A percentile compares a stretch with the other conserved stretches of the same genome.
Evolutionary conservation across 768 basidiomycete species (phyloP).

Genomic region (Tylopilus rubrobrunneus): DNA sequence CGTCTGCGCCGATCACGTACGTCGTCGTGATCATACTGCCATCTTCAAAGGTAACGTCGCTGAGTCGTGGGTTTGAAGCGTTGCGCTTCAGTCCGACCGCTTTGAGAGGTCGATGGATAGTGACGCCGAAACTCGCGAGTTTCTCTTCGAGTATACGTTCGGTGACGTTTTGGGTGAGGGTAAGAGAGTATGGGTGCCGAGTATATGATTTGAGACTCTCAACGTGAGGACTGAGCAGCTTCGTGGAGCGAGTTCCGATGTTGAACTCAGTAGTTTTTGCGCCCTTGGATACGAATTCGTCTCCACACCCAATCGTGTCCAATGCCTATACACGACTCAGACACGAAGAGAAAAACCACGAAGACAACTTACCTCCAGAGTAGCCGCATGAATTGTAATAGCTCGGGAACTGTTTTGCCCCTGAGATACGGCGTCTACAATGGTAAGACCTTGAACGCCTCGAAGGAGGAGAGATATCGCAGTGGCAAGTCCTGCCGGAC

Average conservation of each 20-base stretch:
- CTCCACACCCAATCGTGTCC: constrained; percentile 41
- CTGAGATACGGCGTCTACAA: constrained; percentile 38
- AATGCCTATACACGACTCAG: constrained; percentile 40
- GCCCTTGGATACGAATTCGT: constrained; percentile 36
- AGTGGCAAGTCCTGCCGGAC: constrained; percentile 44
- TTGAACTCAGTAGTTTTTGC: constrained; percentile 18
- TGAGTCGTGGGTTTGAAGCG: neutral
- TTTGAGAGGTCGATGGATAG: neutral
- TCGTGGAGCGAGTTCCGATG: constrained; percentile 15
- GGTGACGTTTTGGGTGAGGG: neutral
- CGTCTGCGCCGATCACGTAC: constrained; percentile 40
- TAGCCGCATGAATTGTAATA: constrained; percentile 45
- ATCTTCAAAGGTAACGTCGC: neutral
- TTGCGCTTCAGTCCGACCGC: neutral
- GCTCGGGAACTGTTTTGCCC: constrained; percentile 42
- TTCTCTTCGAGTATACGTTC: constrained; percentile 29
- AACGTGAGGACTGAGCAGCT: neutral
- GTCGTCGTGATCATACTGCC: neutral
- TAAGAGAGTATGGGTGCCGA: constrained; percentile 36
- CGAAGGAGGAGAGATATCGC: constrained; percentile 43
- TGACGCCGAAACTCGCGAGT: constrained; percentile 22
- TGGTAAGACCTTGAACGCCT: constrained; percentile 37
- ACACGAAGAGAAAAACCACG: constrained; percentile 13
- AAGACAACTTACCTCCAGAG: constrained; percentile 40
- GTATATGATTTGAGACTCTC: constrained; percentile 29